Base-by-base conservation (phyloP, 768 basidiomycete genomes). In the Glaciozyma antarctica region DNA sequence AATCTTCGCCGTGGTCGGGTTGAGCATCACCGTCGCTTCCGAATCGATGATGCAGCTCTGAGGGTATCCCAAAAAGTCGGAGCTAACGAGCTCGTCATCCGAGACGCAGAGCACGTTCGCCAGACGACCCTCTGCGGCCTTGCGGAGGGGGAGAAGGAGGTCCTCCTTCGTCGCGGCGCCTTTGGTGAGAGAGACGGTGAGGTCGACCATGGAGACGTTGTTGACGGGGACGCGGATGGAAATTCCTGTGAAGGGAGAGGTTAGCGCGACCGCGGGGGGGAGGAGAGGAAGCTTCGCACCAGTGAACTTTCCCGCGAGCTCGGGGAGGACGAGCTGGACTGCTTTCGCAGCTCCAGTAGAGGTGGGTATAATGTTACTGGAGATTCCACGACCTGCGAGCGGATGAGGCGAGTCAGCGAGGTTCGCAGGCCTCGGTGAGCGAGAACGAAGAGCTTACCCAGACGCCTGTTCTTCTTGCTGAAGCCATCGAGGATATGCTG, bases 401-500 rank as follows among this genome's bases (percentile, higher is more conserved):
- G 9, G 51, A 22, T 3, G 7, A 16, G 10, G n/a, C 26, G 24
- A 7, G 30, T 24, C 26, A 19, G 26, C 51, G 26, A 52, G 9
- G 60, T 47, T 28, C 19, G 19, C n/a, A 13, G 22, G 38, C 57
- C 44, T 54, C 32, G 30, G 30, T 15, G 43, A 21, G n/a, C 43
- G 60, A 26, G 32, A 32, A 32, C 4, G 32, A 30, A 26, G 44
- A 5, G 56, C 32, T 21, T 24, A 58, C 54, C 61, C 17, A 60
- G 51, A 4, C 58, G 57, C 5, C 30, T n/a, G 7, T 16, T 71
- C 75, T 74, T 67, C 76, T 77, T 75, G 45, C 65, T 72, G 70
- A 73, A 78, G 5, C 77, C 77, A 48, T 78, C 77, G 3, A 78
- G 73, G 16, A 78, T 73, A 41, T 74, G 75, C 55, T 78, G 77